Evolutionary conservation across 139 green algal genomes (phyloP).

Genomic region (Medakamo hakoo): DNA sequence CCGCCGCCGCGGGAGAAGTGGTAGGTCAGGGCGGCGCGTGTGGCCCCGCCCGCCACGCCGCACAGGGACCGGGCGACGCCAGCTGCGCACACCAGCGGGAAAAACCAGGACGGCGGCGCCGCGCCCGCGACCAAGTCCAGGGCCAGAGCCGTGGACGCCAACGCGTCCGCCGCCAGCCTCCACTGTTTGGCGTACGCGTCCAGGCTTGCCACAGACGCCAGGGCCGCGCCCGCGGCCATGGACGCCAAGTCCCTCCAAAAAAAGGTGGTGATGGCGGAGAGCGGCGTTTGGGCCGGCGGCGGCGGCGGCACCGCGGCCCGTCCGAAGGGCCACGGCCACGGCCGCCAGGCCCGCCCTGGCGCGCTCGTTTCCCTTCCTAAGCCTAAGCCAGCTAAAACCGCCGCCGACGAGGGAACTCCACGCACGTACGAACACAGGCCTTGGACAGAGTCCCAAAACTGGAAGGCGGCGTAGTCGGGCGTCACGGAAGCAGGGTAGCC

Average conservation of each 20-base stretch:
- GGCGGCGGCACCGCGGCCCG: no score
- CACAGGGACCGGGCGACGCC: conserved; percentile 38
- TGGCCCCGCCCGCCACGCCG: conserved; percentile 56
- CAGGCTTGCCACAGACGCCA: conserved; percentile 38
- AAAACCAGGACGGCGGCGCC: conserved; percentile 33
- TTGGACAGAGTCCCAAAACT: conserved; percentile 41
- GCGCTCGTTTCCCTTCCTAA: no score
- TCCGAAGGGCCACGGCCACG: conserved; percentile 28
- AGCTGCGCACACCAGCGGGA: conserved; percentile 46
- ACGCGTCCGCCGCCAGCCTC: conserved; percentile 50
- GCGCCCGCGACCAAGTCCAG: conserved; percentile 6
- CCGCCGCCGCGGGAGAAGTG: conserved; percentile 49
- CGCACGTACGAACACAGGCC: conserved; percentile 54
- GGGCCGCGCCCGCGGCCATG: conserved; percentile 49
- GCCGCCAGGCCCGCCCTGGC: no score
- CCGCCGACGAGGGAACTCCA: conserved; percentile 45
- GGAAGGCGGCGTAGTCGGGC: conserved; percentile 30
- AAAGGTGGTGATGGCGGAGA: neutral
- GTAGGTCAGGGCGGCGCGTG: conserved; percentile 62
- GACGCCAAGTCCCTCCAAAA: conserved; percentile 43
- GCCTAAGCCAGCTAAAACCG: conserved; percentile 49
- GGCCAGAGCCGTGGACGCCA: conserved; percentile 27
- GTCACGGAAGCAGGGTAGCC: conserved; percentile 32
- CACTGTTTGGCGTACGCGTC: conserved; percentile 61
- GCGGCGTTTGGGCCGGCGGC: no score